Base-by-base conservation (phyloP, 768 basidiomycete species). In the Galerina marginata region DNA sequence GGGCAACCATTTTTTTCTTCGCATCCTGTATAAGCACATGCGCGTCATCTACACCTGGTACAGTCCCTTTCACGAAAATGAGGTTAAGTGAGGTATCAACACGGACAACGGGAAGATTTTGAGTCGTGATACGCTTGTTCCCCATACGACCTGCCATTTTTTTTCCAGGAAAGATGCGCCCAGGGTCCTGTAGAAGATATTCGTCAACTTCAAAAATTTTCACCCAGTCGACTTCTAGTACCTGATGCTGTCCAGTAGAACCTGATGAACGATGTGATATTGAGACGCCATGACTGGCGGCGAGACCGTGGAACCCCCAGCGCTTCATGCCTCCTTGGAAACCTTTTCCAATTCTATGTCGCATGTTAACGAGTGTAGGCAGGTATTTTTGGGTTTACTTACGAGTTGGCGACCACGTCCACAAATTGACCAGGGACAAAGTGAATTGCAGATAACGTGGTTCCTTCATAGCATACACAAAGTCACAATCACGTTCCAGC, bases 91-190 rank as follows among this genome's bases (percentile, higher is more conserved):
- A 77, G 20, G 86, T 86, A 79, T 99, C 97, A 60, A 99, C 84
- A 20, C 95, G 91, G 56, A 95, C 84, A 44, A 99, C 93, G 1
- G 89, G 75, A 25, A 99, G 86, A 71, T 98, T 99, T 69, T 96
- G 95, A 12, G 83, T 82, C 7, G 96, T 99, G 9, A 85, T 84
- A 42, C 89, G 88, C 63, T 86, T 82, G 57, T 88, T 90, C 51
- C 97, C 97, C 81, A 98, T 88, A 23, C 89, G 89, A 37, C 97
- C 97, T 9, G 96, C 88, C 96, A 97, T 98, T 81, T 98, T 99
- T 79, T 95, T 97, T 39, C 97, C 97, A 3, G 97, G 97, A 78
- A 92, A 95, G 5, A 98, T 83, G 68, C 97, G 88, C 48, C 97
- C 97, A 25, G 97, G 96, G 69, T 97, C 95, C 95, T 99, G 61